Base-by-base conservation (phyloP, 768 basidiomycete genomes). In the Saitozyma sp. region DNA sequence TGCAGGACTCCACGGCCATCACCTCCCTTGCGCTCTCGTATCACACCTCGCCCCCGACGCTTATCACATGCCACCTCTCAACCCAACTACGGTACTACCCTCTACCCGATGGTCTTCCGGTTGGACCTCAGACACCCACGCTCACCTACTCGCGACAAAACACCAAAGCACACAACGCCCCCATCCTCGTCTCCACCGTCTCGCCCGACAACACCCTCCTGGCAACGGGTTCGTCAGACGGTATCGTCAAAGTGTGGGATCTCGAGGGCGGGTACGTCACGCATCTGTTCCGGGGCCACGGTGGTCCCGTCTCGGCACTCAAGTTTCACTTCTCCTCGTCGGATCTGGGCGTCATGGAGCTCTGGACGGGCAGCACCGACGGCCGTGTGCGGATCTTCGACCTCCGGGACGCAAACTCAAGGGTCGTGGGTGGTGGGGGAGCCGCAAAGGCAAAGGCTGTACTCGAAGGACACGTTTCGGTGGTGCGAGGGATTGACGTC, bases 211-310 rank as follows among this genome's bases (percentile, higher is more conserved):
- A 90, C 1, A 88, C 89, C 1, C 89, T 95, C 67, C 84, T 97
- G 66, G 96, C 96, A 8, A 95, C 94, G 16, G 96, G 96, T 1
- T 90, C 95, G 10, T 92, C 95, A 8, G 96, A 99, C 67, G 95
- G 96, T 20, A 85, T 91, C 40, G 96, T 97, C 50, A 98, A 97
- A 82, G 91, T 99, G 9, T 98, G 93, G 93, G 89, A 96, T 77
- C 87, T 93, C 51, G 80, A 83, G 4, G 87, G 87, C 29, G 94
- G 92, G 41, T 93, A 88, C 76, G 86, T 90, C 40, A 99, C 96
- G 0, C 96, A 99, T 78, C 84, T 93, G 11, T 92, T 95, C 84
- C 90, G 89, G 73, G 95, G 94, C 2, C 96, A 98, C 75, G 96
- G 94, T 6, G 96, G 96, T n/a, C 91, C 96, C 63, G 88, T 99